Conservation (phyloP, 306 rosid species). For the Adenanthera pavonina region DNA sequence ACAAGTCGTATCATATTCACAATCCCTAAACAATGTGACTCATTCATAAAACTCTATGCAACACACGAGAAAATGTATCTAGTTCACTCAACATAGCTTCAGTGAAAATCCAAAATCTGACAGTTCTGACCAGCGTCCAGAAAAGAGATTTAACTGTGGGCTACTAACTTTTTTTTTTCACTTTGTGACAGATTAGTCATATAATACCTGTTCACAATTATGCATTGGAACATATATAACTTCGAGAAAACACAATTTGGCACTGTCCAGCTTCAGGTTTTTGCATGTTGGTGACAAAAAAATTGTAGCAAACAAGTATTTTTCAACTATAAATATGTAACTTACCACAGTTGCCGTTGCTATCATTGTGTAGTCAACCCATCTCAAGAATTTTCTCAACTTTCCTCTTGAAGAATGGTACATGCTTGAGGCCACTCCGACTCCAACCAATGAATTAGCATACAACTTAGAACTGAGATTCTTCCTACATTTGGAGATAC, state of each 20-base stretch:
- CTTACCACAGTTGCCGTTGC: slow-evolving; percentile 92
- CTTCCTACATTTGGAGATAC: slow-evolving; percentile 62
- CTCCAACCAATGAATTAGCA: slow-evolving; percentile 97
- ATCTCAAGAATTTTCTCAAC: slow-evolving; percentile 75
- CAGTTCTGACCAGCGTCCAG: not conserved
- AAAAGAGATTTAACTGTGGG: not conserved
- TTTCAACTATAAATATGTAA: slow-evolving; percentile 26
- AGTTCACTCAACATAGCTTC: not conserved
- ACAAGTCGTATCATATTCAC: too few relatives aligned
- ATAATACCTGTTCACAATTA: not conserved
- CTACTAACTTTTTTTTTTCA: not conserved
- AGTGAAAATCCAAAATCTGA: slow-evolving; percentile 22
- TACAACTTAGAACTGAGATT: slow-evolving; percentile 72
- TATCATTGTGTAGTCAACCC: slow-evolving; percentile 97
- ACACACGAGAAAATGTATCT: not conserved
- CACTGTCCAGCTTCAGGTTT: slow-evolving; percentile 1
- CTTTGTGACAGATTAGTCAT: not conserved
- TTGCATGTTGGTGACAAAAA: slow-evolving; percentile 13
- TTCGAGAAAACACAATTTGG: not conserved
- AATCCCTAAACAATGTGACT: too few relatives aligned
- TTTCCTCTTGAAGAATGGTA: slow-evolving; percentile 88
- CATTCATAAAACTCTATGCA: too few relatives aligned
- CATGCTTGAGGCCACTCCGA: slow-evolving; percentile 93
- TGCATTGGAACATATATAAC: not conserved
- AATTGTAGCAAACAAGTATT: slow-evolving; percentile 19